Conservation (phyloP, 371 early-diverging fungal genomes). For the Zopfochytrium polystomum region DNA sequence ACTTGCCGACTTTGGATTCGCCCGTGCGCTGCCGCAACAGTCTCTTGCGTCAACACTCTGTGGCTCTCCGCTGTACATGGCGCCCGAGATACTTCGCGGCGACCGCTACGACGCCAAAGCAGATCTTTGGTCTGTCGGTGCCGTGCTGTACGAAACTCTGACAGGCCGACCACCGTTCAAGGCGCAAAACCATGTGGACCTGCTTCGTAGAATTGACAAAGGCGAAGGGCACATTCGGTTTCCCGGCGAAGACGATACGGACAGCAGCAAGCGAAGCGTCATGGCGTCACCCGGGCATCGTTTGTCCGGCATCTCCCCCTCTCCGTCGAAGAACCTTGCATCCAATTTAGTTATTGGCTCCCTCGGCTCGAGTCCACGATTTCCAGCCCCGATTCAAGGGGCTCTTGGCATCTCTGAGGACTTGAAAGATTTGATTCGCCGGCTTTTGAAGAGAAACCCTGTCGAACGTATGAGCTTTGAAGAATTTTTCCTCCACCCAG, state of each 20-base stretch:
- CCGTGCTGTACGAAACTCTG: slow-evolving; percentile 90
- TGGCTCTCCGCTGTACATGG: slow-evolving; percentile 96
- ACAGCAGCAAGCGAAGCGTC: neutral
- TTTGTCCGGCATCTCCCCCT: neutral
- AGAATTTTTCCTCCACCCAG: slow-evolving; percentile 86
- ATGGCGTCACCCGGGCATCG: slow-evolving; percentile 1
- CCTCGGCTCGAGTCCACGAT: slow-evolving; percentile 34
- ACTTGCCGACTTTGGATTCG: slow-evolving; percentile 97
- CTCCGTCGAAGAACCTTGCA: slow-evolving; percentile 8
- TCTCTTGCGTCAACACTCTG: slow-evolving; percentile 92
- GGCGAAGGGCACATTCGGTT: slow-evolving; percentile 77
- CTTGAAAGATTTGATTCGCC: slow-evolving; percentile 75
- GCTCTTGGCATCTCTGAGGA: slow-evolving; percentile 58
- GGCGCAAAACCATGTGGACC: slow-evolving; percentile 88
- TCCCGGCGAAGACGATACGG: slow-evolving; percentile 66
- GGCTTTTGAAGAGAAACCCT: slow-evolving; percentile 80
- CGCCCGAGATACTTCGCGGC: slow-evolving; percentile 89
- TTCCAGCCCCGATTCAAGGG: slow-evolving; percentile 15
- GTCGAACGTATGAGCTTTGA: slow-evolving; percentile 84
- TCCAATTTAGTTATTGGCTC: slow-evolving; percentile 16
- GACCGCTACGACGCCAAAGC: slow-evolving; percentile 92
- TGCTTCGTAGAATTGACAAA: slow-evolving; percentile 80
- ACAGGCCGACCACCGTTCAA: slow-evolving; percentile 88
- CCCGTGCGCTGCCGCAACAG: slow-evolving; percentile 75
- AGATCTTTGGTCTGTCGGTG: slow-evolving; percentile 96